phyloP scores from a whole-genome alignment of 2,329 filamentous ascomycete genomes.

The Botrytis pseudocinerea region DNA sequence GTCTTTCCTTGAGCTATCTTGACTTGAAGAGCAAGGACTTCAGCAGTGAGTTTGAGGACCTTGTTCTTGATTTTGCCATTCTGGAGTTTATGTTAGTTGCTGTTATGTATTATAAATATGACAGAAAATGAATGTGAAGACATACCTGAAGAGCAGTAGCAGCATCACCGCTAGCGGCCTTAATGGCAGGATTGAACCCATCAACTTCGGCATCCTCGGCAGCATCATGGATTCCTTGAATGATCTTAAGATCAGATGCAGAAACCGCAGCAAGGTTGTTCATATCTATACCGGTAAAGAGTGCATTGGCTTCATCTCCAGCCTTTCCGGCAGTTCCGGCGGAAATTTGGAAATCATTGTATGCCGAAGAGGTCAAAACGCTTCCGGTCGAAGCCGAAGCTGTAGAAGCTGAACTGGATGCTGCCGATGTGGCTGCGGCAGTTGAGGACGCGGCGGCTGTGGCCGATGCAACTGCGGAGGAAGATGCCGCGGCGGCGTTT shows the following conservation, averaged over 20 bases:
- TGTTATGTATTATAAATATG: neutral
- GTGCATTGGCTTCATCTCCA: slow-evolving; percentile 47
- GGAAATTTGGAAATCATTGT: slow-evolving; percentile 51
- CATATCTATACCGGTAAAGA: slow-evolving; percentile 45
- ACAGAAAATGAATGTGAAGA: neutral
- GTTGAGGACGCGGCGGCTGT: neutral
- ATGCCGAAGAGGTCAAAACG: slow-evolving; percentile 44
- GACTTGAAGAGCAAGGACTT: slow-evolving; percentile 52
- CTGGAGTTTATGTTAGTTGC: slow-evolving; percentile 34
- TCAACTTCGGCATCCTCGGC: slow-evolving; percentile 55
- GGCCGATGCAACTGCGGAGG: slow-evolving; percentile 16
- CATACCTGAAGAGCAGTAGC: slow-evolving; percentile 51
- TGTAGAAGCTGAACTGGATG: slow-evolving; percentile 23
- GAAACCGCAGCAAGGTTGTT: slow-evolving; percentile 48
- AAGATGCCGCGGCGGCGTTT: slow-evolving; percentile 21
- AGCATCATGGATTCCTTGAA: slow-evolving; percentile 53
- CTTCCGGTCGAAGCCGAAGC: slow-evolving; percentile 29
- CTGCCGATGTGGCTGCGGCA: slow-evolving; percentile 27
- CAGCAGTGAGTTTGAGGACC: slow-evolving; percentile 57
- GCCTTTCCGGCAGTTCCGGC: slow-evolving; percentile 49
- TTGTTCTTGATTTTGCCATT: slow-evolving; percentile 62
- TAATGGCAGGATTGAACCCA: slow-evolving; percentile 57
- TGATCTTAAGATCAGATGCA: slow-evolving; percentile 49
- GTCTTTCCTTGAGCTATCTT: slow-evolving; percentile 53
- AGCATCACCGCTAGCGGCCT: slow-evolving; percentile 47